phyloP scores from a whole-genome alignment of 1,284 basidiomycete genomes.

The Xerocomus cyaneibrunnescens region DNA sequence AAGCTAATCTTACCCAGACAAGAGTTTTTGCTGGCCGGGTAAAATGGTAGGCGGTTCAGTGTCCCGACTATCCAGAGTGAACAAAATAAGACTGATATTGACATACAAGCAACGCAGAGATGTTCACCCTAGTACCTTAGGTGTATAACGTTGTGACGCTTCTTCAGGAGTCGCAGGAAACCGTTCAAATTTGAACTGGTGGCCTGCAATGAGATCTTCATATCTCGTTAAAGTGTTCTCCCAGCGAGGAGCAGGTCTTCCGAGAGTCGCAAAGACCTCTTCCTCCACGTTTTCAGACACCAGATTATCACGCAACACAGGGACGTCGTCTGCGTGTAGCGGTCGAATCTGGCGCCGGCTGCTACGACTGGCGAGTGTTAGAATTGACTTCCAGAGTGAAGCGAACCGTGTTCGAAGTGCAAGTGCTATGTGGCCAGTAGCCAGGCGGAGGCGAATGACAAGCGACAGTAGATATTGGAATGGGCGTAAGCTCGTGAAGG shows the following conservation, averaged over 20 bases:
- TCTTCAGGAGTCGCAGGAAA: conserved; percentile 15
- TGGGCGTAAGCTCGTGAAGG: background rate
- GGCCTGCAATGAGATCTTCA: background rate
- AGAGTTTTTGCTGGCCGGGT: conserved; percentile 14
- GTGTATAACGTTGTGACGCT: conserved; percentile 16
- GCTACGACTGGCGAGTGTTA: background rate
- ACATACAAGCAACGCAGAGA: background rate
- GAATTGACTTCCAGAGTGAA: conserved; percentile 12
- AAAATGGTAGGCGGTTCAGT: background rate
- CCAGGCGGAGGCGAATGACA: background rate
- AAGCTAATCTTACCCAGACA: conserved; percentile 10
- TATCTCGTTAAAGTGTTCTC: background rate
- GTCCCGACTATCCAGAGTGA: background rate
- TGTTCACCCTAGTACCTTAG: conserved; percentile 7
- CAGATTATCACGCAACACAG: background rate
- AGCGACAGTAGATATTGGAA: background rate
- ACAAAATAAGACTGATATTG: background rate
- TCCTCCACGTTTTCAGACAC: background rate
- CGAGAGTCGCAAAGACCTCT: background rate
- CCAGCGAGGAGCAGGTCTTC: background rate
- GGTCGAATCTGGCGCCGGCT: background rate
- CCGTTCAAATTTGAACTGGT: background rate
- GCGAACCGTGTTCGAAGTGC: conserved; percentile 1
- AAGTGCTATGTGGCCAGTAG: background rate
- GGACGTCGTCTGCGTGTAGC: background rate